Base-by-base conservation (phyloP, 441 rosid species). In the Brassica balearica region DNA sequence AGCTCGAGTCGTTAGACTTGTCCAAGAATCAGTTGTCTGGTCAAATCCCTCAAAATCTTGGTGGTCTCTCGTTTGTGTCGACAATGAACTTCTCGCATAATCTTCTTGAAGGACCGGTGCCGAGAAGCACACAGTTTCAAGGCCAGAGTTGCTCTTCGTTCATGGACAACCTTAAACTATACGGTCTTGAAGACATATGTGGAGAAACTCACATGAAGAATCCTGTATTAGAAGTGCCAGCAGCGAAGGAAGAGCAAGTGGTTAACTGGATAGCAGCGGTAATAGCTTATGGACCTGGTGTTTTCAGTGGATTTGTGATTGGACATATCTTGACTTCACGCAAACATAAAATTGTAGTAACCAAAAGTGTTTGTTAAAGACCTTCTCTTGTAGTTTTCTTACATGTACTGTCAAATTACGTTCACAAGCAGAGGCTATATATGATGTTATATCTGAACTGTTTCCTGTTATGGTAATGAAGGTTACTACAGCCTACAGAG, bases 371-470 rank as follows among this genome's bases (percentile, higher is more conserved):
- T 55, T 19, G 60, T 55, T 55, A 4, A 17, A 55, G 5, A 55
- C 22, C 59, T 53, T 53, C 22, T 53, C 22, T 53, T 53, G 53
- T 46, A 0, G 2, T 46, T 46, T 0, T 46, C 15, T 46, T 46
- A 12, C 53, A 12, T 46, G 6, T 46, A 43, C 14, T 46, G 15
- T 46, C 72, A 87, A 85, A 83, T 64, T 82, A 85, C 97, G 91
- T 85, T 91, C 92, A n/a, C 88, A 89, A 72, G 86, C 86, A 29
- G 89, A 88, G 73, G 80, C 12, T 65, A 86, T 95, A 34, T 82
- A 86, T 67, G 74, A 80, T 67, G 72, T 90, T 62, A 66, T 91
- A 78, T 78, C 63, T 43, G 88, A 76, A 74, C 81, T 93, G 85
- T 81, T 19, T 19, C 19, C 19, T 19, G 4, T 23, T 23, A 29